A percentile compares a stretch with the other conserved stretches of the same genome.
Evolutionary conservation across 2,329 filamentous ascomycete genomes (phyloP).

Genomic region (Monosporascus cannonballus): DNA sequence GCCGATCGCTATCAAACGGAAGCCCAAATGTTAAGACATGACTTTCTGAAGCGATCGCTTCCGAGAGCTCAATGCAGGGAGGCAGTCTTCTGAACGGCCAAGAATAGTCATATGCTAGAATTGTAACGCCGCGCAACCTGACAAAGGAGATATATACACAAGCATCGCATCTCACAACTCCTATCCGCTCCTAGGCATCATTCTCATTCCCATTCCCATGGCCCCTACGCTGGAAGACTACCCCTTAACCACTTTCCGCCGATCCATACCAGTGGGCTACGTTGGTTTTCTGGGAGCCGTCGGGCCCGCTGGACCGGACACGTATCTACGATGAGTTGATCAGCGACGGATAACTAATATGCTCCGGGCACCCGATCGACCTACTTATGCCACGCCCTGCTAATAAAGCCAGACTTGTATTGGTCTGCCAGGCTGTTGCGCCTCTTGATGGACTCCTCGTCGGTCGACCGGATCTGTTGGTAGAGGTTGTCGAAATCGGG

Average conservation of each 20-base stretch:
- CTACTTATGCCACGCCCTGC: conserved; percentile 7
- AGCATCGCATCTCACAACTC: no score
- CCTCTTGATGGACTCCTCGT: conserved; percentile 3
- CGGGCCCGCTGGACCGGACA: background rate
- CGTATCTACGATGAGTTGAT: background rate
- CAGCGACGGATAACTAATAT: background rate
- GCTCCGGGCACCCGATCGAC: background rate
- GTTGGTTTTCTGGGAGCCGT: background rate
- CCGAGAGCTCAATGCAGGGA: no score
- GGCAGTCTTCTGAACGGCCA: no score
- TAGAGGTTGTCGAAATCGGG: conserved; percentile 7
- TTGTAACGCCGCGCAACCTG: no score
- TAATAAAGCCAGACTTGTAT: conserved; percentile 3
- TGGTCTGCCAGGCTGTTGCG: conserved; percentile 9
- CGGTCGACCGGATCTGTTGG: conserved; percentile 5
- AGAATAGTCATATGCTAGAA: no score
- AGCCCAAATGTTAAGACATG: no score
- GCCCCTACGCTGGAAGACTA: no score
- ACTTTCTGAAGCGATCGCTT: no score
- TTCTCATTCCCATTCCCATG: no score
- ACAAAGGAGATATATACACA: no score
- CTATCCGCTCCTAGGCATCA: no score
- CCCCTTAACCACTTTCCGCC: background rate
- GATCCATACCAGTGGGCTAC: background rate
- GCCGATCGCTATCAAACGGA: no score